Conservation (phyloP, 495 filamentous ascomycete species). For the Acidomyces sp. region DNA sequence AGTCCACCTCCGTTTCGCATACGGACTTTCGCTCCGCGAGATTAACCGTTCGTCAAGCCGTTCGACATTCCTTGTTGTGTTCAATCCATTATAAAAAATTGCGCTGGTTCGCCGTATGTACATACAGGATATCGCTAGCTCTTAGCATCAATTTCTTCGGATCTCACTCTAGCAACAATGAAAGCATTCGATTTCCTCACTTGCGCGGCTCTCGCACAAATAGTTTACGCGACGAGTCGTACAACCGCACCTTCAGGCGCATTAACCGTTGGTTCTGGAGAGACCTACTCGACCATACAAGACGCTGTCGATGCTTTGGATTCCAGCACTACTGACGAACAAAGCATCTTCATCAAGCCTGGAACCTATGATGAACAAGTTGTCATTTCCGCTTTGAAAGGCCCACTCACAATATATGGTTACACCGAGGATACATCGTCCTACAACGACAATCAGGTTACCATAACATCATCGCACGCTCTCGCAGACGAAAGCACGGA, state of each 20-base stretch:
- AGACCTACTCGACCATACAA: slow-evolving; percentile 38
- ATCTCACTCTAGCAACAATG: background rate
- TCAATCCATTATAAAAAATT: background rate
- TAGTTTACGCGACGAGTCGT: slow-evolving; percentile 31
- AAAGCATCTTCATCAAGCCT: slow-evolving; percentile 49
- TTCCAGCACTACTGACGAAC: slow-evolving; percentile 33
- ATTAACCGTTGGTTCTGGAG: slow-evolving; percentile 37
- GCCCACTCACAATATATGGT: slow-evolving; percentile 45
- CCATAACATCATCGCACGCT: slow-evolving; percentile 36
- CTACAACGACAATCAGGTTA: slow-evolving; percentile 47
- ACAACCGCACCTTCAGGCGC: slow-evolving; percentile 40
- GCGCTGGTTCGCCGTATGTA: background rate
- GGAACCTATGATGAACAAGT: slow-evolving; percentile 33
- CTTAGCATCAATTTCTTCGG: background rate
- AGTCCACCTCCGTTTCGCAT: too few relatives aligned
- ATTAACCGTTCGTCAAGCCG: too few relatives aligned
- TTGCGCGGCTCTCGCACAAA: slow-evolving; percentile 7
- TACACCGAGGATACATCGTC: slow-evolving; percentile 42
- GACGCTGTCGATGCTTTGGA: slow-evolving; percentile 43
- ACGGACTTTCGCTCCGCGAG: too few relatives aligned
- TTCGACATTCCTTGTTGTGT: too few relatives aligned
- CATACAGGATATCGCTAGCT: background rate
- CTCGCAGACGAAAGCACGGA: slow-evolving; percentile 31
- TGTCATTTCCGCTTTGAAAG: slow-evolving; percentile 20
- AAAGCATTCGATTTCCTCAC: background rate